Percentiles rank a stretch among this genome's conserved stretches.
These are phyloP conservation scores for Entomortierella parvispora DNA, from an alignment of 192 early-diverging fungal genomes.

Conservation along the genomic window DNA sequence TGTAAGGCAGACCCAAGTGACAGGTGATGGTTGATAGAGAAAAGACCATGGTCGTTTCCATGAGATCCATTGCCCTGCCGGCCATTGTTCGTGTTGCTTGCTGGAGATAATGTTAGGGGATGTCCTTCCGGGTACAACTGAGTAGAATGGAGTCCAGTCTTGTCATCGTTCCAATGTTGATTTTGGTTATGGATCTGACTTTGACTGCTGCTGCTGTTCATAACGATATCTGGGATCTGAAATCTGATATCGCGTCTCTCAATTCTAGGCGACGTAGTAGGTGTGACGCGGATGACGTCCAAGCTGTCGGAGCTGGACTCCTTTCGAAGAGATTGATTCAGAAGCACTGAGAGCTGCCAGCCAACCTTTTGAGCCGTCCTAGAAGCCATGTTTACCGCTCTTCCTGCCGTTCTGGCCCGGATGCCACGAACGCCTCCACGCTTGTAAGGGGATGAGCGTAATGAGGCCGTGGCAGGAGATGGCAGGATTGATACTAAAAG, in stretches of 20 bases:
- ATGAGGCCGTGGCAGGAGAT: constrained; percentile 1
- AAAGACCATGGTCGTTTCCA: too few relatives aligned
- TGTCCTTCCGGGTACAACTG: not conserved
- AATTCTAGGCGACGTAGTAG: not conserved
- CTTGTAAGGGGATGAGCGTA: constrained; percentile 18
- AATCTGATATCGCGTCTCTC: constrained; percentile 6
- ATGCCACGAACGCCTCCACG: constrained; percentile 11
- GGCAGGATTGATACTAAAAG: constrained; percentile 35
- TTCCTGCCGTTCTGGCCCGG: constrained; percentile 8
- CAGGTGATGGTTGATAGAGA: not conserved
- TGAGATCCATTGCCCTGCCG: constrained; percentile 1
- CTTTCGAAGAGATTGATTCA: constrained; percentile 3
- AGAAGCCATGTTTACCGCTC: constrained; percentile 7
- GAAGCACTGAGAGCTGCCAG: constrained; percentile 13
- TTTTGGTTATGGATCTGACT: not conserved
- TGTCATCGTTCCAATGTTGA: not conserved
- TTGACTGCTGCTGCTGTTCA: not conserved
- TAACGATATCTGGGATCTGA: constrained; percentile 25
- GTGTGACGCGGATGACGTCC: constrained; percentile 22
- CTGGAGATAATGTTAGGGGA: not conserved
- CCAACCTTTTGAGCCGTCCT: constrained; percentile 15
- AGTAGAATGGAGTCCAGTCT: not conserved
- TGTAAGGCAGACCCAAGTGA: not conserved
- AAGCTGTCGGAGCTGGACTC: constrained; percentile 29
- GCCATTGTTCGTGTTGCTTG: not conserved